Percentiles rank a stretch among this genome's conserved stretches.
phyloP scores from a whole-genome alignment of 495 filamentous ascomycete species.

The Xylaria flabelliformis region DNA sequence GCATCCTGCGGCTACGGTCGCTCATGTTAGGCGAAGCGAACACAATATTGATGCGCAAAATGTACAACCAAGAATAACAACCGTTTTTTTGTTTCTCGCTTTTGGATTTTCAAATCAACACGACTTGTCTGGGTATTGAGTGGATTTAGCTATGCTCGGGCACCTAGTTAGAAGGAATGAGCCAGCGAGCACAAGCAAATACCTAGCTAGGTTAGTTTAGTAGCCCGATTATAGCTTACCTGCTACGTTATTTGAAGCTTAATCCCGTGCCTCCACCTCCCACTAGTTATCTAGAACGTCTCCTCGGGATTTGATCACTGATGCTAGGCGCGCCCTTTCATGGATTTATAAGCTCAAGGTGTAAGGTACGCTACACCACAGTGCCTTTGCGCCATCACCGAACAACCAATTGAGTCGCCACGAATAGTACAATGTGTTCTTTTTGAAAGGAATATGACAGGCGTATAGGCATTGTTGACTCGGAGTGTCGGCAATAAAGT shows the following conservation, averaged over 20 bases:
- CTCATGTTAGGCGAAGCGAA: neutral
- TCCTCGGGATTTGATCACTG: slow-evolving; percentile 23
- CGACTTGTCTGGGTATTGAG: neutral
- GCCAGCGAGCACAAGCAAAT: neutral
- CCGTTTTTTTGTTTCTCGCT: neutral
- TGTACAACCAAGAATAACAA: neutral
- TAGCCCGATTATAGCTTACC: neutral
- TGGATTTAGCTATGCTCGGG: neutral
- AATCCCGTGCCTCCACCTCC: neutral
- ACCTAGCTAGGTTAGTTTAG: neutral
- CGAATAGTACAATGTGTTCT: neutral
- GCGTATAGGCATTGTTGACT: neutral
- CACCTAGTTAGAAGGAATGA: neutral
- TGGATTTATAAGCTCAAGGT: slow-evolving; percentile 20
- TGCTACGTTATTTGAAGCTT: neutral
- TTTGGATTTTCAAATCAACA: neutral
- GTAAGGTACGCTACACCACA: neutral
- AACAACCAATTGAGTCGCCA: neutral
- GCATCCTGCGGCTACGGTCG: neutral
- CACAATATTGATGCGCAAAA: neutral
- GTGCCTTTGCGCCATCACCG: neutral
- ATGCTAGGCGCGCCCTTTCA: slow-evolving; percentile 14
- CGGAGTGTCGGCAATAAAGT: slow-evolving; percentile 5
- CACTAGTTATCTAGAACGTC: neutral
- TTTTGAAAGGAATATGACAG: neutral